Conservation (phyloP, 306 rosid genomes). For the Macrotyloma uniflorum region DNA sequence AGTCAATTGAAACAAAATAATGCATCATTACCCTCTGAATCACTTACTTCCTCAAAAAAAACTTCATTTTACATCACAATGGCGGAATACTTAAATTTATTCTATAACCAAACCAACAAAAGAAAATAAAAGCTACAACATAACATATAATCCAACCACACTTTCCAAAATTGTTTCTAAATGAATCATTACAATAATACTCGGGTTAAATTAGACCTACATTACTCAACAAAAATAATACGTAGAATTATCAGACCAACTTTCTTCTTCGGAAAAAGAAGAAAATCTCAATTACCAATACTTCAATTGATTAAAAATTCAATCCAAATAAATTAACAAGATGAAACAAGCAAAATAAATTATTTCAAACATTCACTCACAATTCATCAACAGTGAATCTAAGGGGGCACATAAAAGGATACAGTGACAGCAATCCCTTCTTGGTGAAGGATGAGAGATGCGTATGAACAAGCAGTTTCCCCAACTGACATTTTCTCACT, state of each 20-base stretch:
- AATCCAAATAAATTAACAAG: not conserved
- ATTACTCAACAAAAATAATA: too few species aligned
- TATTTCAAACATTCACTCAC: not conserved
- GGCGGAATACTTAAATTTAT: not conserved
- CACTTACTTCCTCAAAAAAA: not conserved
- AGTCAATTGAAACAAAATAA: too few species aligned
- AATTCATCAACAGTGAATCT: not conserved
- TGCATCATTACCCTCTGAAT: too few species aligned
- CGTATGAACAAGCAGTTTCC: constrained; percentile 73
- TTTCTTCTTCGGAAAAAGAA: not conserved
- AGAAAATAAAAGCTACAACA: not conserved
- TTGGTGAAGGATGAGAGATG: constrained; percentile 66
- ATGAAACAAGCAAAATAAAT: not conserved
- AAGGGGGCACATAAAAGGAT: constrained; percentile 36
- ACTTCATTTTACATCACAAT: not conserved
- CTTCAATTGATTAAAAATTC: not conserved
- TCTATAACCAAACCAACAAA: too few species aligned
- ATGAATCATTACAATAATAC: not conserved
- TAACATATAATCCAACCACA: not conserved
- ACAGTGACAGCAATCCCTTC: constrained; percentile 68
- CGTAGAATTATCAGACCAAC: too few species aligned
- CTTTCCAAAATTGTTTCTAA: not conserved
- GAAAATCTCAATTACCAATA: not conserved
- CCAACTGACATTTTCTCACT: constrained; percentile 54
- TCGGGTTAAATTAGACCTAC: not conserved